Conservation (phyloP, 2,329 filamentous ascomycete species). For the Colletotrichum sp. region DNA sequence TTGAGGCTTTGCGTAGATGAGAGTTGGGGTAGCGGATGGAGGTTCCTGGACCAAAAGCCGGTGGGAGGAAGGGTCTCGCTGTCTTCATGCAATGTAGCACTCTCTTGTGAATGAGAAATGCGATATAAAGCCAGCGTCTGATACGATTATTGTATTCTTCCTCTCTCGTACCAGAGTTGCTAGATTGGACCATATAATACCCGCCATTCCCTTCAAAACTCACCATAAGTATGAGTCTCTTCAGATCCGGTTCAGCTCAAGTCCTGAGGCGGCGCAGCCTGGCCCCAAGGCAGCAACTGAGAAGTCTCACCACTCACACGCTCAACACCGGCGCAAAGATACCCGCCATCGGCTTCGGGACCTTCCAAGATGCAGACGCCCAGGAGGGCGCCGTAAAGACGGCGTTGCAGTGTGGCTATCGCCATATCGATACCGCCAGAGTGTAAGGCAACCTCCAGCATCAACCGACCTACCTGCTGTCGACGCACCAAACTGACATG, state of each 20-base stretch:
- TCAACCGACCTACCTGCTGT: background rate
- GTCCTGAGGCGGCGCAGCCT: background rate
- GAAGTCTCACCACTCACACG: background rate
- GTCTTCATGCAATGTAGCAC: background rate
- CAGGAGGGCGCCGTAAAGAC: constrained; percentile 28
- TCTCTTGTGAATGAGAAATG: background rate
- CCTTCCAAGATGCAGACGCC: constrained; percentile 32
- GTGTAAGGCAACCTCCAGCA: background rate
- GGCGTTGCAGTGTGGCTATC: constrained; percentile 34
- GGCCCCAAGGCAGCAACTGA: background rate
- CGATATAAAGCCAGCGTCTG: background rate
- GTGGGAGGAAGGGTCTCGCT: background rate
- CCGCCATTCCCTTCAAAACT: background rate
- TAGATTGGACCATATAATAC: background rate
- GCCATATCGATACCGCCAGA: constrained; percentile 38
- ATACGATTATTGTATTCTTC: background rate
- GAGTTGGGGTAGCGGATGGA: background rate
- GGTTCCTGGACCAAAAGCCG: background rate
- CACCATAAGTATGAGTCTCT: background rate
- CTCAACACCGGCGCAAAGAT: constrained; percentile 30
- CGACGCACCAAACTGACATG: background rate
- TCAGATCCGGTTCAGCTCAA: background rate
- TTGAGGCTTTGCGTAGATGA: background rate
- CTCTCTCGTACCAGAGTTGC: background rate
- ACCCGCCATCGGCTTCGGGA: constrained; percentile 34